These are phyloP conservation scores for Oryza nivara DNA, from an alignment of 176 grass and related monocot species.

Conservation along the genomic window DNA sequence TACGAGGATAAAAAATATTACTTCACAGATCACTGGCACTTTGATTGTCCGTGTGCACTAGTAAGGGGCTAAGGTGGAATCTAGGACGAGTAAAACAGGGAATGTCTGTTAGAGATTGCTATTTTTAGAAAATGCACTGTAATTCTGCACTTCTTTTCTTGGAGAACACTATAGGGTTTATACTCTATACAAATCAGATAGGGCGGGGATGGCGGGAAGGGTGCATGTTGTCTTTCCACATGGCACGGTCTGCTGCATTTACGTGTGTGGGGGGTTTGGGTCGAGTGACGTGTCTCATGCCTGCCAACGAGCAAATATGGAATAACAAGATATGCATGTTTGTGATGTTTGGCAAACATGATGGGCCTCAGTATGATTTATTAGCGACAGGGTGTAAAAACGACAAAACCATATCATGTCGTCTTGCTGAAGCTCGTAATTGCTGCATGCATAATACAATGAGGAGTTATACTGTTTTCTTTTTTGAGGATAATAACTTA, in stretches of 20 bases:
- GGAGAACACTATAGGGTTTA: background rate
- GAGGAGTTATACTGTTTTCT: background rate
- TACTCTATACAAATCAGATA: background rate
- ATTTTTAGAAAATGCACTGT: background rate
- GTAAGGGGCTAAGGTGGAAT: background rate
- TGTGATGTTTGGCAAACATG: conserved; percentile 8
- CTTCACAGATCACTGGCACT: conserved; percentile 8
- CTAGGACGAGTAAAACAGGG: background rate
- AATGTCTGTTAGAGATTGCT: conserved; percentile 2
- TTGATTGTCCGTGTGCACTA: background rate
- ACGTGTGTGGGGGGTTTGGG: background rate
- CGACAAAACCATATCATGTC: conserved; percentile 11
- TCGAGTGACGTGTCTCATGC: background rate
- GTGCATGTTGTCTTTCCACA: background rate
- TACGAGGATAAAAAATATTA: conserved; percentile 18
- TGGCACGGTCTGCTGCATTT: conserved; percentile 17
- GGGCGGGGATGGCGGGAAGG: background rate
- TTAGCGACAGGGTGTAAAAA: conserved; percentile 8
- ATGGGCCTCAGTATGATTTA: conserved; percentile 16
- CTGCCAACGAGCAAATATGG: background rate
- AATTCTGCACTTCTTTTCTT: background rate
- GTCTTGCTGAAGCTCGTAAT: background rate
- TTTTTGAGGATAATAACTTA: background rate
- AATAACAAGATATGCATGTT: background rate
- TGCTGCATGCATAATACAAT: background rate